These are phyloP conservation scores for Candida maltosa DNA, from an alignment of 805 yeast species.

Conservation along the genomic window DNA sequence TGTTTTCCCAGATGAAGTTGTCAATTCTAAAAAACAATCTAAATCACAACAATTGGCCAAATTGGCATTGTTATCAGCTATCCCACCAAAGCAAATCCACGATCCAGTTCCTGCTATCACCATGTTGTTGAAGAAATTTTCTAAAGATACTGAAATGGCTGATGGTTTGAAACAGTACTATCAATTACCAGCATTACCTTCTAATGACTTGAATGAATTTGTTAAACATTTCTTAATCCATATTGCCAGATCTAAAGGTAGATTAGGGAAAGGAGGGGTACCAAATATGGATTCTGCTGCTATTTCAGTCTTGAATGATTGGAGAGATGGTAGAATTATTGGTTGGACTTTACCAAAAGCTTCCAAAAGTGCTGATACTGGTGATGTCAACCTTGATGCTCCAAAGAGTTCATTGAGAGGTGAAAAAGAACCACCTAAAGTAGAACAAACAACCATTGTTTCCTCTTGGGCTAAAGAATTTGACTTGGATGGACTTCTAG, in stretches of 20 bases:
- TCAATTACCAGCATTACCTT: slow-evolving; percentile 76
- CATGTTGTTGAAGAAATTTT: slow-evolving; percentile 68
- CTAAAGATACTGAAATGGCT: slow-evolving; percentile 74
- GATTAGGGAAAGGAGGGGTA: slow-evolving; percentile 88
- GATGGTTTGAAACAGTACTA: slow-evolving; percentile 71
- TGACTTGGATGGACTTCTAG: slow-evolving; percentile 80
- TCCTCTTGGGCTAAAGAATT: slow-evolving; percentile 90
- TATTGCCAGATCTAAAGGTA: slow-evolving; percentile 88
- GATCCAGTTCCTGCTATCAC: slow-evolving; percentile 86
- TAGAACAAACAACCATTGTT: slow-evolving; percentile 78
- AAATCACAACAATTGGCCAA: slow-evolving; percentile 80
- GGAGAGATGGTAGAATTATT: slow-evolving; percentile 93
- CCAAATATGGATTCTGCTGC: slow-evolving; percentile 90
- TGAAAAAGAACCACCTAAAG: slow-evolving; percentile 44
- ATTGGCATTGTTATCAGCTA: slow-evolving; percentile 79
- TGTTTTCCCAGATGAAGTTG: slow-evolving; percentile 75
- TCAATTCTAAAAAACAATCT: slow-evolving; percentile 38
- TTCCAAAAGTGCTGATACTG: slow-evolving; percentile 29
- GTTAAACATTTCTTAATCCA: slow-evolving; percentile 86
- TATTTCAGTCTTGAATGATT: slow-evolving; percentile 76
- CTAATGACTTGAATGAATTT: slow-evolving; percentile 68
- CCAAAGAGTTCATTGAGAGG: slow-evolving; percentile 40
- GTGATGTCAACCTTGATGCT: slow-evolving; percentile 23
- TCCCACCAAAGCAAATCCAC: slow-evolving; percentile 79
- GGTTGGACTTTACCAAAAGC: slow-evolving; percentile 84